phyloP scores from a whole-genome alignment of 352 stramenopile genomes.

The Bremia lactucae region DNA sequence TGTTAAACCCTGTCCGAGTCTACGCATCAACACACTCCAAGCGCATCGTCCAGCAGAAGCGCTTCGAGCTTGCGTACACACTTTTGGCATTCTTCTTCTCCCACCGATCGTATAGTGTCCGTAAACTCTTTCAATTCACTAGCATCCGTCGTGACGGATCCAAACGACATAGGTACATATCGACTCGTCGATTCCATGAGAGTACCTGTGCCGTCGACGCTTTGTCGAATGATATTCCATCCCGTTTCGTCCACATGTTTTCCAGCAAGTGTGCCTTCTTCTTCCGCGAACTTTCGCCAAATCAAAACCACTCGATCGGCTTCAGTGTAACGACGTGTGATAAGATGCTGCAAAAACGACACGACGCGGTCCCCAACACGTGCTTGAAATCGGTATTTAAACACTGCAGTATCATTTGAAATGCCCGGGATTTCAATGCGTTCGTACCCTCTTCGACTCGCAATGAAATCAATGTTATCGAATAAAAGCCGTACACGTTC shows the following conservation, averaged over 20 bases:
- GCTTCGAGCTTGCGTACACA: slow-evolving; percentile 8
- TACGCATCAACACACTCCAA: slow-evolving; percentile 20
- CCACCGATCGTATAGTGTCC: slow-evolving; percentile 3
- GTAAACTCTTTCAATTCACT: slow-evolving; percentile 11
- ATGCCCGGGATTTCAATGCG: slow-evolving; percentile 8
- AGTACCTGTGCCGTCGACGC: slow-evolving; percentile 1
- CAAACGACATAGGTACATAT: slow-evolving; percentile 19
- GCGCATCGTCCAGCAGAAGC: slow-evolving; percentile 11
- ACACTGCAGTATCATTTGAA: slow-evolving; percentile 16
- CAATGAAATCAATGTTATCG: slow-evolving; percentile 5
- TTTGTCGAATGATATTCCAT: slow-evolving; percentile 25
- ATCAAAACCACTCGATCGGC: slow-evolving; percentile 33
- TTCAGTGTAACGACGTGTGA: slow-evolving; percentile 34
- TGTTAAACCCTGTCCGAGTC: no score
- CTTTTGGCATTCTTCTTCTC: slow-evolving; percentile 13
- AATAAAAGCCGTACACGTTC: slow-evolving; percentile 4
- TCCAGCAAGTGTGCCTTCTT: slow-evolving; percentile 21
- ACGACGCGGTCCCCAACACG: slow-evolving; percentile 1
- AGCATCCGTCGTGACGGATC: background rate
- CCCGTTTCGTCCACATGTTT: slow-evolving; percentile 50
- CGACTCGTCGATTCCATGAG: slow-evolving; percentile 13
- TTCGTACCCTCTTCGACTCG: slow-evolving; percentile 6
- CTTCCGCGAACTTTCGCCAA: slow-evolving; percentile 34
- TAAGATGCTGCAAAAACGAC: slow-evolving; percentile 10
- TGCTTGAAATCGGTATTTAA: slow-evolving; percentile 13